Evolutionary conservation across 257 asterid genomes (phyloP).

Genomic region (Misopates orontium): DNA sequence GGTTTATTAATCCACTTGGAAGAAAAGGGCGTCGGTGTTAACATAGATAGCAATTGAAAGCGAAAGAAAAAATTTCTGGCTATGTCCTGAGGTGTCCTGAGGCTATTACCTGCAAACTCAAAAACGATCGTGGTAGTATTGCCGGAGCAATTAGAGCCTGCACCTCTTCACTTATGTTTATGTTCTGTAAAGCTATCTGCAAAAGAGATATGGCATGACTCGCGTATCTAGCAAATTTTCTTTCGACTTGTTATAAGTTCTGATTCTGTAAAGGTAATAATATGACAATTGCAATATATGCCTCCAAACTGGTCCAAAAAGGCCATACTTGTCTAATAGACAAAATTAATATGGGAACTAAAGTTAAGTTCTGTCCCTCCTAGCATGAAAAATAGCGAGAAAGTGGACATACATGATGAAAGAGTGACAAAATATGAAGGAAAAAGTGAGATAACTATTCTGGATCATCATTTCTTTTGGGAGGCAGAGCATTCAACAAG

Average conservation of each 20-base stretch:
- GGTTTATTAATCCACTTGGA: constrained; percentile 6
- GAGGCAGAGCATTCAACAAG: too few species aligned
- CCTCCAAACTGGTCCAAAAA: not conserved
- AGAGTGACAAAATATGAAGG: not conserved
- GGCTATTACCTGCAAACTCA: constrained; percentile 66
- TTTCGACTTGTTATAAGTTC: not conserved
- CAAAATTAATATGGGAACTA: not conserved
- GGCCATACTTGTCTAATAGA: constrained; percentile 9
- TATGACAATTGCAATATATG: not conserved
- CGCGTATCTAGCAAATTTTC: constrained; percentile 2
- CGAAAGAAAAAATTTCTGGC: constrained; percentile 9
- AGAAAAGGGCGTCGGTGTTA: not conserved
- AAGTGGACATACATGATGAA: not conserved
- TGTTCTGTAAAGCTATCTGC: constrained; percentile 71
- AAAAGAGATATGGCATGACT: constrained; percentile 17
- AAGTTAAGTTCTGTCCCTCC: not conserved
- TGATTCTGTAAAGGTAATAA: not conserved
- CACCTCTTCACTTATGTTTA: constrained; percentile 69
- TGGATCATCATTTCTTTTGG: too few species aligned
- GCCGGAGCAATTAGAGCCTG: constrained; percentile 92
- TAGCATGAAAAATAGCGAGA: too few species aligned
- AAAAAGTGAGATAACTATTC: too few species aligned
- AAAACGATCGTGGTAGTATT: constrained; percentile 70
- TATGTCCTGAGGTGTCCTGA: too few species aligned
- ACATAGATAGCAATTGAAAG: not conserved